phyloP scores from a whole-genome alignment of 257 asterid genomes.

The Avicennia marina region DNA sequence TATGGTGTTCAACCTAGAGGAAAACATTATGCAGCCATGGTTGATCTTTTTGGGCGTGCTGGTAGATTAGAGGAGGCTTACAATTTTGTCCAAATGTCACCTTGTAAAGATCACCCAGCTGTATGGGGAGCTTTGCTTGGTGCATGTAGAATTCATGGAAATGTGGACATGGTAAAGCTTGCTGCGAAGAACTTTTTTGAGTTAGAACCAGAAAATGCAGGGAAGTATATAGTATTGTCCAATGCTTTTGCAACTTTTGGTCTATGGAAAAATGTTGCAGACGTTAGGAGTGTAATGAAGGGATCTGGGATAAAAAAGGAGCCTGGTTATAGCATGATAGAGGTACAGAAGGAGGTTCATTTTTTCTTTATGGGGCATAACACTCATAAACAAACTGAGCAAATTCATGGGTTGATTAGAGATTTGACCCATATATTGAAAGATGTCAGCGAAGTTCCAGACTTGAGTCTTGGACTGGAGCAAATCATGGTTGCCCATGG shows the following conservation, averaged over 20 bases:
- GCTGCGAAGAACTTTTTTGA: constrained; percentile 80
- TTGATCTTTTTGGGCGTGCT: constrained; percentile 83
- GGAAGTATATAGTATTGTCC: constrained; percentile 77
- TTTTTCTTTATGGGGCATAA: constrained; percentile 85
- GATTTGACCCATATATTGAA: constrained; percentile 45
- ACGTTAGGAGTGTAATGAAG: constrained; percentile 76
- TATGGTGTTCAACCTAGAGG: constrained; percentile 70
- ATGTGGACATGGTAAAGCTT: constrained; percentile 61
- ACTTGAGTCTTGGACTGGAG: constrained; percentile 34
- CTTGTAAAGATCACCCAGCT: constrained; percentile 69
- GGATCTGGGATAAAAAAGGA: constrained; percentile 75
- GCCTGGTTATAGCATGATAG: constrained; percentile 94
- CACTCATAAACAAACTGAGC: constrained; percentile 56
- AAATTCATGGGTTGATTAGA: constrained; percentile 45
- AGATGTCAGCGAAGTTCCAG: constrained; percentile 46
- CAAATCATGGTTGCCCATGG: constrained; percentile 11
- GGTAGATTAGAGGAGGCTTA: constrained; percentile 86
- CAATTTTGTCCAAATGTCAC: constrained; percentile 48
- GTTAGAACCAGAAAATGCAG: constrained; percentile 78
- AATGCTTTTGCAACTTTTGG: constrained; percentile 88
- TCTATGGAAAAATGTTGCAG: constrained; percentile 84
- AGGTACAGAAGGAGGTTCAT: constrained; percentile 66
- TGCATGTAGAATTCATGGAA: constrained; percentile 78
- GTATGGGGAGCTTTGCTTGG: constrained; percentile 92
- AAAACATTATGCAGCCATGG: constrained; percentile 79